Evolutionary conservation across 352 stramenopile genomes (phyloP).

Genomic region (Globisporangium nagaii): DNA sequence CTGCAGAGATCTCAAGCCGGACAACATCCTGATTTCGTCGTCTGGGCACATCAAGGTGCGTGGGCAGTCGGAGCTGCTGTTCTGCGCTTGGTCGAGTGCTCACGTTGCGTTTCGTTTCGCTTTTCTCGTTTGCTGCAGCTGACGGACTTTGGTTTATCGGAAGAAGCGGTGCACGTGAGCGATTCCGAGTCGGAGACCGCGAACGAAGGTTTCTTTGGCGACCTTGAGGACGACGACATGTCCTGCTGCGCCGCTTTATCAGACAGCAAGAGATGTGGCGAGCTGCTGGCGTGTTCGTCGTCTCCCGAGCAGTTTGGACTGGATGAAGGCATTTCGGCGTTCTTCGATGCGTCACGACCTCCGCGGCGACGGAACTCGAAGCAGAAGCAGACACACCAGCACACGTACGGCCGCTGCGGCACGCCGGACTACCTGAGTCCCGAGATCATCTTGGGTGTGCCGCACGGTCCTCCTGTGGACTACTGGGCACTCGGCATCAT

Average conservation of each 20-base stretch:
- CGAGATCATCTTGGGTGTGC: slow-evolving; percentile 75
- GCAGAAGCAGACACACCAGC: slow-evolving; percentile 26
- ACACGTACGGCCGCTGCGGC: slow-evolving; percentile 72
- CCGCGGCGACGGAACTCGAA: slow-evolving; percentile 7
- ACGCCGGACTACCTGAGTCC: slow-evolving; percentile 88
- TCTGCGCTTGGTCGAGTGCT: too few species aligned
- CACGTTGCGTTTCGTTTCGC: too few species aligned
- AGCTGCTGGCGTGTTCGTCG: not conserved
- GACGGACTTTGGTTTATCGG: slow-evolving; percentile 83
- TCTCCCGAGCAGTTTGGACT: slow-evolving; percentile 15
- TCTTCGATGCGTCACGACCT: slow-evolving; percentile 12
- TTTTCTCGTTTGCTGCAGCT: slow-evolving; percentile 37
- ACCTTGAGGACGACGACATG: slow-evolving; percentile 8
- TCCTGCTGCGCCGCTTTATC: not conserved
- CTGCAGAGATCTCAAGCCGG: slow-evolving; percentile 82
- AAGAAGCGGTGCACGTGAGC: slow-evolving; percentile 61
- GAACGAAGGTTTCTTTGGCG: slow-evolving; percentile 13
- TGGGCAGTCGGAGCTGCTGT: not conserved
- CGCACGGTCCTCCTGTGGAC: slow-evolving; percentile 76
- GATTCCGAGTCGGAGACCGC: slow-evolving; percentile 28
- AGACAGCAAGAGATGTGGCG: not conserved
- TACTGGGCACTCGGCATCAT: slow-evolving; percentile 91
- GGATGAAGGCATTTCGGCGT: slow-evolving; percentile 18
- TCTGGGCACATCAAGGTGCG: slow-evolving; percentile 82
- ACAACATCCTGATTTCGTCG: slow-evolving; percentile 88